Percentiles rank a stretch among this genome's conserved stretches.
Evolutionary conservation across 306 rosid genomes (phyloP).

Genomic region (Quercus variabilis): DNA sequence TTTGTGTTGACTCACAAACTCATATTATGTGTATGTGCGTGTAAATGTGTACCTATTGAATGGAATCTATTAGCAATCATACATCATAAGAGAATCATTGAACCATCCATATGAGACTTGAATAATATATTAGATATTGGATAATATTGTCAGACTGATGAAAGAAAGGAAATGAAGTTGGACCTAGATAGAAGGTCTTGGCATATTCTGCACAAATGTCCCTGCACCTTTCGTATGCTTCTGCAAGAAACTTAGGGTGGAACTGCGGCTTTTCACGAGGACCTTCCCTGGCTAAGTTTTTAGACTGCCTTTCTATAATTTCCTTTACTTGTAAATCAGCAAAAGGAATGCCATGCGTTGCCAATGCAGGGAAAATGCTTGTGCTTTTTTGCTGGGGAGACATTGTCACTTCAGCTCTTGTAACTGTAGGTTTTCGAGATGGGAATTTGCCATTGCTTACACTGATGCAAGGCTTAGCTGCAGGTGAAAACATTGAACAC

Average conservation of each 20-base stretch:
- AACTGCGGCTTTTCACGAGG: conserved; percentile 21
- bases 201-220: conserved; percentile 81
- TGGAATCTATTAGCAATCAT: neutral
- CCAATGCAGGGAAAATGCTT: conserved; percentile 30
- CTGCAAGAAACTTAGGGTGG: conserved; percentile 52
- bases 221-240: conserved; percentile 73
- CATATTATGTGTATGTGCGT: neutral
- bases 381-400: conserved; percentile 24
- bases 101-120: neutral
- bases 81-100: neutral
- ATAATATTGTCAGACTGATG: neutral
- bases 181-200: conserved; percentile 82
- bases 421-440: neutral
- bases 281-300: neutral
- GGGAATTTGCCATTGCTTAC: conserved; percentile 10
- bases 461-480: conserved; percentile 16
- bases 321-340: conserved; percentile 55
- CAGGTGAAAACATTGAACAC: conserved; percentile 19
- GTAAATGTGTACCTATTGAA: neutral
- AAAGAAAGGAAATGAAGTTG: conserved; percentile 4
- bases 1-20: neutral
- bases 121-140: neutral
- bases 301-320: conserved; percentile 62
- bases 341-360: conserved; percentile 50
- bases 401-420: conserved; percentile 26